Evolutionary conservation across 2,329 filamentous ascomycete genomes (phyloP).

Genomic region (Diaporthe capsici): DNA sequence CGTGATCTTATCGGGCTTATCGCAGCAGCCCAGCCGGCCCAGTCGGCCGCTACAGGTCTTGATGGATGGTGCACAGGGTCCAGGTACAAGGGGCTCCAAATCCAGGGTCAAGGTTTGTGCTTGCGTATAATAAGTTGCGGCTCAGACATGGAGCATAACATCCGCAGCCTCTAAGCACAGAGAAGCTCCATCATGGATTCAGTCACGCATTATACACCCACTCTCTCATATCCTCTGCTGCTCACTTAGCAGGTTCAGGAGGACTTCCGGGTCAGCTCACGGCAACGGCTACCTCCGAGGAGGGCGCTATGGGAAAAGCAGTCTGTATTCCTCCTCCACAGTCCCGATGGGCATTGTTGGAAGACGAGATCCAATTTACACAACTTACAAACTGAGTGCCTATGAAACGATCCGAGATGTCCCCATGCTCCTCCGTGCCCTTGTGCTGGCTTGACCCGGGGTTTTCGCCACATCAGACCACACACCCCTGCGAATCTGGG

Average conservation of each 20-base stretch:
- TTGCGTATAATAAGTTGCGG: background rate
- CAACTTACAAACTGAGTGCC: background rate
- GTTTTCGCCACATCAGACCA: background rate
- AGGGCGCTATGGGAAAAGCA: background rate
- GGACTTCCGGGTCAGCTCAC: too few species aligned
- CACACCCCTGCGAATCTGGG: background rate
- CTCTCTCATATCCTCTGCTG: background rate
- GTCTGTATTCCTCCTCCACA: background rate
- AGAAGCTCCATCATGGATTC: background rate
- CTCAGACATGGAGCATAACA: background rate
- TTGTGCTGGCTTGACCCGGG: background rate
- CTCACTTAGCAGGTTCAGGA: background rate
- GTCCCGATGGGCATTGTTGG: background rate
- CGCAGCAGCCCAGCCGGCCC: background rate
- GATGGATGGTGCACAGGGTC: slow-evolving; percentile 1
- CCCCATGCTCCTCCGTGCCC: background rate
- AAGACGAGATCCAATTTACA: background rate
- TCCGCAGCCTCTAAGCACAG: background rate
- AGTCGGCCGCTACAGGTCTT: background rate
- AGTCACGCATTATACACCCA: background rate
- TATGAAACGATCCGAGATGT: background rate
- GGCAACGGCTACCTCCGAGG: background rate
- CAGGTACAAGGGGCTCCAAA: background rate
- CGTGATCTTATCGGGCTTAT: slow-evolving; percentile 38
- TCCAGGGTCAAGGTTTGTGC: background rate